Evolutionary conservation across 192 early-diverging fungal genomes (phyloP).

Genomic region (Coemansia aciculifera): DNA sequence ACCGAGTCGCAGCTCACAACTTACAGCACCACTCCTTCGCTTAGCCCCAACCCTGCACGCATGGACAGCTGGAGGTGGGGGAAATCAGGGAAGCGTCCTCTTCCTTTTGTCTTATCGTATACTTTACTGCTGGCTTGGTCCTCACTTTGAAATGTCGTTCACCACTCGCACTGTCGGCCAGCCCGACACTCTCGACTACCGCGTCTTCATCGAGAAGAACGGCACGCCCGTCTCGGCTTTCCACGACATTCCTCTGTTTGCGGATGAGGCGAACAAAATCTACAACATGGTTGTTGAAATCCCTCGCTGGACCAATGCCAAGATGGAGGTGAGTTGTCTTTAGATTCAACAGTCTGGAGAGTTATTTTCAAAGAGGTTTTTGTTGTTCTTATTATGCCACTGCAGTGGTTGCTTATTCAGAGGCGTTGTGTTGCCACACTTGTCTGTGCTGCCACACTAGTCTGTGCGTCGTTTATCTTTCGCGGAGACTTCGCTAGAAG

Average conservation of each 20-base stretch:
- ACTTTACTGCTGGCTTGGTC: background rate
- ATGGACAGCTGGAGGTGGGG: background rate
- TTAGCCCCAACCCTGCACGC: background rate
- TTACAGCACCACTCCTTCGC: too few relatives aligned
- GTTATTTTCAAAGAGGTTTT: background rate
- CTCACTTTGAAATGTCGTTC: conserved; percentile 51
- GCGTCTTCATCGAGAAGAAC: conserved; percentile 81
- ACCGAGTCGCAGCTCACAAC: background rate
- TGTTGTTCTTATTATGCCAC: background rate
- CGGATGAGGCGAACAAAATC: conserved; percentile 86
- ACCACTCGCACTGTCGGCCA: conserved; percentile 82
- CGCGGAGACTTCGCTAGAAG: background rate
- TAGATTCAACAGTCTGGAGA: background rate
- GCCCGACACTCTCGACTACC: conserved; percentile 82
- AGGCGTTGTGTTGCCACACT: background rate
- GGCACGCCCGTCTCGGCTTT: conserved; percentile 90
- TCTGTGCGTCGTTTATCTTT: background rate
- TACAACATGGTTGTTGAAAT: conserved; percentile 99
- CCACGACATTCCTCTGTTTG: conserved; percentile 97
- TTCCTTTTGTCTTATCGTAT: background rate
- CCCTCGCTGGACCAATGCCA: conserved; percentile 98
- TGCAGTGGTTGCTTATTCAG: background rate
- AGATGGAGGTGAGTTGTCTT: conserved; percentile 71
- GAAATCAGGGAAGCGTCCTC: too few relatives aligned
- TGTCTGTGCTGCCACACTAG: background rate